Evolutionary conservation across 331 rosid genomes (phyloP).

Genomic region (Stylosanthes scabra): DNA sequence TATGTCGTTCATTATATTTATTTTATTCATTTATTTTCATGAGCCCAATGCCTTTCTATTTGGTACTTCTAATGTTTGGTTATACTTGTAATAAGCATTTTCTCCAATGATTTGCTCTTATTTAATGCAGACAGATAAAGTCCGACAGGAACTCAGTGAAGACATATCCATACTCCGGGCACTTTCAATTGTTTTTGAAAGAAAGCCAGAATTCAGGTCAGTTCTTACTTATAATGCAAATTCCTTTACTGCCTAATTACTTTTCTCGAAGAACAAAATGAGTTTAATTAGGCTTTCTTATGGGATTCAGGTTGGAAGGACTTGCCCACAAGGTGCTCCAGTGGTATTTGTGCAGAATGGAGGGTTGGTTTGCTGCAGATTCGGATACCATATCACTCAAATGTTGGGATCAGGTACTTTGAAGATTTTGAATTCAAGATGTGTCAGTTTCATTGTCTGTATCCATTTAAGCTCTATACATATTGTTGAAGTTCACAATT

Average conservation of each 20-base stretch:
- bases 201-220: conserved; percentile 86
- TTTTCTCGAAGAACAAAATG: conserved; percentile 23
- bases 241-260: neutral
- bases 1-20: conserved; percentile 32
- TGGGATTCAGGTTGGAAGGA: conserved; percentile 83
- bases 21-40: conserved; percentile 16
- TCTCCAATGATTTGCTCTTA: conserved; percentile 37
- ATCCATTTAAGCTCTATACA: neutral
- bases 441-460: conserved; percentile 11
- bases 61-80: conserved; percentile 23
- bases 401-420: conserved; percentile 94
- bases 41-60: conserved; percentile 14
- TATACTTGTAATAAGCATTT: conserved; percentile 27
- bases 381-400: conserved; percentile 93
- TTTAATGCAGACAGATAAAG: conserved; percentile 68
- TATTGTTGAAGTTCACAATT: neutral
- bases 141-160: conserved; percentile 69
- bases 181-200: conserved; percentile 80
- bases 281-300: conserved; percentile 28
- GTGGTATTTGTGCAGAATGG: conserved; percentile 99
- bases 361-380: conserved; percentile 99
- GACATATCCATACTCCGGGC: conserved; percentile 88
- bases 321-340: conserved; percentile 89
- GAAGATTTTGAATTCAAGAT: conserved; percentile 15
- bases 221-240: conserved; percentile 3